Base-by-base conservation (phyloP, 2,329 filamentous ascomycete species). In the Mycogone perniciosa region DNA sequence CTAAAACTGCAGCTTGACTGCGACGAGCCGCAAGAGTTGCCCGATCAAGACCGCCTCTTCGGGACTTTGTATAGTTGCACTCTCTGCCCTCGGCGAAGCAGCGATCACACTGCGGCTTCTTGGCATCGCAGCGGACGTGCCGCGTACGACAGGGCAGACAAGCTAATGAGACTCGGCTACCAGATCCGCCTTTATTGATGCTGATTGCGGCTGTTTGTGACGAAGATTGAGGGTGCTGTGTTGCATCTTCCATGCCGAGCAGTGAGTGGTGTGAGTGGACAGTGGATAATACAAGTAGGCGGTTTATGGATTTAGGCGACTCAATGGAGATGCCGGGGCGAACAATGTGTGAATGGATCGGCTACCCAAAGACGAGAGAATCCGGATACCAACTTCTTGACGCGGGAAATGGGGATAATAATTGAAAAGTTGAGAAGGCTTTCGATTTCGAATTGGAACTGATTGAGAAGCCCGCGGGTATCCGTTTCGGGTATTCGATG, bases 111-210 rank as follows among this genome's bases (percentile, higher is more conserved):
- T 67, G 69, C 5, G 76, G 74, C 11, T 71, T 68, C 31, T 69
- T 69, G 9, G 72, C 76, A 57, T 79, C 75, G 59, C 77, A 80
- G 57, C 77, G 78, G 34, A 79, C 60, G 59, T 80, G 77, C 33
- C 74, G 66, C 26, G 66, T 72, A 20, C 76, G 70, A 52, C 77
- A 80, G 30, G 72, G 71, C 7, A 77, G 70, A 58, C 76, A 80
- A 10, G 77, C 77, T 47, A 73, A 56, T 2, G 65, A 68, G 7
- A 54, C 54, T 8, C 53, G 53, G 37, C 61, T 60, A 9, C 59
- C 50, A 7, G 51, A n/a, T 11, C 44, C 31, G 9, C 34, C 20
- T 29, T 44, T 51, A 4, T 41, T 29, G n/a, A 41, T 42, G 34
- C 26, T 26, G 20, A 26, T 29, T 20, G 42, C 41, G 11, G 29